Percentiles rank a stretch among this genome's conserved stretches.
These are phyloP conservation scores for Suillus ampliporus DNA, from an alignment of 768 basidiomycete genomes.

Conservation along the genomic window DNA sequence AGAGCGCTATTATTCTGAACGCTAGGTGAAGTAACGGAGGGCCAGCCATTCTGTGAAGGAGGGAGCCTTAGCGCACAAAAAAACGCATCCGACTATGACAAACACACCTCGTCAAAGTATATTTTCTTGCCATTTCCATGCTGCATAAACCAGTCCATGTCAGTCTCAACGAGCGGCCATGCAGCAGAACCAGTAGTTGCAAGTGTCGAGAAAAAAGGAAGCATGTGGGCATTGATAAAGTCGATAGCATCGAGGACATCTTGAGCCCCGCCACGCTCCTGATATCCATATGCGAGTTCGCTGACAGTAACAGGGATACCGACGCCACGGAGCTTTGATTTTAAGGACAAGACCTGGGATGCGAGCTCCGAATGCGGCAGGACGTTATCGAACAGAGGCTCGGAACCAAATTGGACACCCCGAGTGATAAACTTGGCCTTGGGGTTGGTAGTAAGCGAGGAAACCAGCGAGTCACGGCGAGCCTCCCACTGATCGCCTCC, in stretches of 20 bases:
- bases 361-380: slow-evolving; percentile 56
- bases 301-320: slow-evolving; percentile 74
- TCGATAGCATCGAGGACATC: slow-evolving; percentile 65
- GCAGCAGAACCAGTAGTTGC: slow-evolving; percentile 52
- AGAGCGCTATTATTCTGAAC: slow-evolving; percentile 69
- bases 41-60: slow-evolving; percentile 74
- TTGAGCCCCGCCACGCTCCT: slow-evolving; percentile 54
- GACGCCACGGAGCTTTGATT: slow-evolving; percentile 53
- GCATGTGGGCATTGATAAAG: slow-evolving; percentile 69
- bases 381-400: slow-evolving; percentile 67
- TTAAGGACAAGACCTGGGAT: slow-evolving; percentile 53
- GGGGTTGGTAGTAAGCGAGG: slow-evolving; percentile 58
- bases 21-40: slow-evolving; percentile 61
- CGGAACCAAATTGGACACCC: slow-evolving; percentile 72
- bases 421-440: slow-evolving; percentile 71
- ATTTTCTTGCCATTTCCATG: slow-evolving; percentile 75
- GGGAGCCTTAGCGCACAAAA: not conserved
- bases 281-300: slow-evolving; percentile 67
- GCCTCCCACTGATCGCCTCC: slow-evolving; percentile 54
- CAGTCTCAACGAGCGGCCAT: slow-evolving; percentile 64
- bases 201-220: slow-evolving; percentile 62
- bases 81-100: not conserved
- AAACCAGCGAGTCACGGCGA: slow-evolving; percentile 58
- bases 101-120: slow-evolving; percentile 67
- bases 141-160: slow-evolving; percentile 72